Evolutionary conservation across 495 filamentous ascomycete genomes (phyloP).

Genomic region (Hamigera avellanea): DNA sequence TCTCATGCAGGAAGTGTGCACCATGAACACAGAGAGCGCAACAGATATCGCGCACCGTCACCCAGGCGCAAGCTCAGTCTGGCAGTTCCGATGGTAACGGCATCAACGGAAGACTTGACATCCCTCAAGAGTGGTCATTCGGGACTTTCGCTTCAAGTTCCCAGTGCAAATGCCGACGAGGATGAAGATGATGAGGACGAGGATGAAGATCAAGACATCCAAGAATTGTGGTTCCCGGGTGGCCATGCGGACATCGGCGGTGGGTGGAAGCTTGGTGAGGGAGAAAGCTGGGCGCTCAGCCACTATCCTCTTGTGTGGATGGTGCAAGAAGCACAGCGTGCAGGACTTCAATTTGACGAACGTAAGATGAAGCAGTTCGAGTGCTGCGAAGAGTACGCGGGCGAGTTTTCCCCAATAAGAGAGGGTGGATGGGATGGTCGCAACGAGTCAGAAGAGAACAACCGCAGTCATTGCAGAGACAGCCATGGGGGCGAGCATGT

Average conservation of each 20-base stretch:
- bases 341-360: slow-evolving; percentile 59
- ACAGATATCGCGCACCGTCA: slow-evolving; percentile 36
- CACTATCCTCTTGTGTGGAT: slow-evolving; percentile 77
- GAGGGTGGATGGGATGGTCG: slow-evolving; percentile 20
- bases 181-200: slow-evolving; percentile 42
- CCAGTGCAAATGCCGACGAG: slow-evolving; percentile 8
- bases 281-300: slow-evolving; percentile 48
- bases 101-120: slow-evolving; percentile 20
- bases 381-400: slow-evolving; percentile 41
- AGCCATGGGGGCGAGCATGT: slow-evolving; percentile 1
- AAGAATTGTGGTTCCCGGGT: slow-evolving; percentile 78
- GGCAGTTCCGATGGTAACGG: slow-evolving; percentile 14
- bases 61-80: slow-evolving; percentile 14
- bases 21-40: slow-evolving; percentile 3
- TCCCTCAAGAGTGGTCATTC: slow-evolving; percentile 32
- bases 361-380: slow-evolving; percentile 57
- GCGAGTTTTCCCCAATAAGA: slow-evolving; percentile 31
- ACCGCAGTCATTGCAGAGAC: slow-evolving; percentile 9
- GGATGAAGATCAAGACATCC: slow-evolving; percentile 62
- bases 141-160: slow-evolving; percentile 24
- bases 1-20: slow-evolving; percentile 12
- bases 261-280: slow-evolving; percentile 56
- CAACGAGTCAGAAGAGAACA: slow-evolving; percentile 13
- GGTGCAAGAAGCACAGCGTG: slow-evolving; percentile 65
- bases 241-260: slow-evolving; percentile 78